phyloP scores from a whole-genome alignment of 2,329 filamentous ascomycete genomes.

The Camillea tinctor region DNA sequence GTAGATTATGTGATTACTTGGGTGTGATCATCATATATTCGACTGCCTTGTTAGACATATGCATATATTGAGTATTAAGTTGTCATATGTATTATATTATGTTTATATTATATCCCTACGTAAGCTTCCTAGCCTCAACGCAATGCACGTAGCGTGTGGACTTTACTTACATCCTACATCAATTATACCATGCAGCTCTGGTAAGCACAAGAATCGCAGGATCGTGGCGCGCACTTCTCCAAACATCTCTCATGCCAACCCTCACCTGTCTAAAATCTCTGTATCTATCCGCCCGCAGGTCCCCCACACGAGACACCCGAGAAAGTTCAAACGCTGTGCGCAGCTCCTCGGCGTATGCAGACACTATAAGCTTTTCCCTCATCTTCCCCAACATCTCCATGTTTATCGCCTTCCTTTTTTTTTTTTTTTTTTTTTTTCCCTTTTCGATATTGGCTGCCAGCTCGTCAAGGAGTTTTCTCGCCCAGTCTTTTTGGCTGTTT shows the following conservation, averaged over 20 bases:
- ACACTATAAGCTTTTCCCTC: neutral
- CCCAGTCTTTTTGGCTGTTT: neutral
- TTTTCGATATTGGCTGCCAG: neutral
- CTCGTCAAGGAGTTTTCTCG: neutral
- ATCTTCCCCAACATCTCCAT: neutral
- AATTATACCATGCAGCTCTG: neutral
- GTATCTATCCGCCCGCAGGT: neutral
- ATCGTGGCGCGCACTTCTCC: neutral
- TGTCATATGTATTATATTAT: no score
- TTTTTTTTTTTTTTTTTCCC: neutral
- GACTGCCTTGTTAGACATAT: no score
- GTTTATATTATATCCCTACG: no score
- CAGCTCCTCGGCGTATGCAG: neutral
- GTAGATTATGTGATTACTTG: no score
- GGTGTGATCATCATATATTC: no score
- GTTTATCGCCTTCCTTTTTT: neutral
- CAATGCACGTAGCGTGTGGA: no score
- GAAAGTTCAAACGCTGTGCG: slow-evolving; percentile 1
- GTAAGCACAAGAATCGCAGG: neutral
- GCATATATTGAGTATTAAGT: no score
- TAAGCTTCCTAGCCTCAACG: no score
- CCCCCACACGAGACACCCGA: slow-evolving; percentile 1
- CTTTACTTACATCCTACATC: no score
- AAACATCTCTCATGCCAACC: neutral
- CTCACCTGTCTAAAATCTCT: no score